These are phyloP conservation scores for Ceratocystis huliohia DNA, from an alignment of 2,329 filamentous ascomycete genomes.

Conservation along the genomic window DNA sequence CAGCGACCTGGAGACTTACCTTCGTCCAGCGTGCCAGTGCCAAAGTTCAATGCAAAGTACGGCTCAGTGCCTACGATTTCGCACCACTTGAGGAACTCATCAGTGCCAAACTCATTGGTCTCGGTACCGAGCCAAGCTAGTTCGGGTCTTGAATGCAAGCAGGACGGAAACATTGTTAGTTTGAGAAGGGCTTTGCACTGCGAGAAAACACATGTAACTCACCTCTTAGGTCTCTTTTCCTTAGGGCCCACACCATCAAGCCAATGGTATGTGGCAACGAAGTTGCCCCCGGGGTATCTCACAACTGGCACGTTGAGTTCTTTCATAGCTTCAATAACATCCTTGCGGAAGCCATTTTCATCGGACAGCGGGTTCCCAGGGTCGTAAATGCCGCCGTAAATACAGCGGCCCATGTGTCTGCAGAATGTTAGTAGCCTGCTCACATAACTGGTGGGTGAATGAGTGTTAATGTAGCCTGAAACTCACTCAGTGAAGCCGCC, in stretches of 20 bases:
- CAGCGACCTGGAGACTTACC: slow-evolving; percentile 23
- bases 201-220: slow-evolving; percentile 14
- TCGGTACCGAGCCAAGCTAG: slow-evolving; percentile 69
- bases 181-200: neutral
- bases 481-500: slow-evolving; percentile 71
- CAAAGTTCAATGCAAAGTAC: slow-evolving; percentile 70
- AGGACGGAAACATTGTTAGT: neutral
- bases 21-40: slow-evolving; percentile 48
- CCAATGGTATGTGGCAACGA: slow-evolving; percentile 78
- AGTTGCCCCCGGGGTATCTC: slow-evolving; percentile 74
- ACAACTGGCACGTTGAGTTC: slow-evolving; percentile 66
- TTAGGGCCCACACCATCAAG: slow-evolving; percentile 64
- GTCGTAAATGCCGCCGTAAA: slow-evolving; percentile 78
- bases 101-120: slow-evolving; percentile 68
- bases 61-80: slow-evolving; percentile 60
- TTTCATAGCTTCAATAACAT: slow-evolving; percentile 61
- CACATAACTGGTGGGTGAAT: neutral
- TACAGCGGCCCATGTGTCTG: slow-evolving; percentile 79
- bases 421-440: neutral
- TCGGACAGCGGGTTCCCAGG: slow-evolving; percentile 62
- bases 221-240: slow-evolving; percentile 48
- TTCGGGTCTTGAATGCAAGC: slow-evolving; percentile 44
- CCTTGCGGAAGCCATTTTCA: slow-evolving; percentile 61
- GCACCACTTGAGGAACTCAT: slow-evolving; percentile 79
- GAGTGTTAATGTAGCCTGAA: neutral